Conservation (phyloP, 352 stramenopile species). For the Globisporangium iwayamae region DNA sequence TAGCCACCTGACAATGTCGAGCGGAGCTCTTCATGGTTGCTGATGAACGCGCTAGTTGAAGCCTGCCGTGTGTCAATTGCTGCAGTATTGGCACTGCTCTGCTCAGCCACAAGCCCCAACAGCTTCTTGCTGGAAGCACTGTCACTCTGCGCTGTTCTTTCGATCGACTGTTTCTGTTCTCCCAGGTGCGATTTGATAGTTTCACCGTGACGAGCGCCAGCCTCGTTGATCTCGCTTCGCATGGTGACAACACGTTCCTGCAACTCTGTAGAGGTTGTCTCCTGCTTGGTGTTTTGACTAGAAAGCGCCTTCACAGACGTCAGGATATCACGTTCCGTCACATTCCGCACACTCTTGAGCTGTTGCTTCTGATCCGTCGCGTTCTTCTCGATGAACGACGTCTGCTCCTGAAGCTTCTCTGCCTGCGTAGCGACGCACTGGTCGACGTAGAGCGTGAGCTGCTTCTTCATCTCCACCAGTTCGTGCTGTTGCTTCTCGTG, state of each 20-base stretch:
- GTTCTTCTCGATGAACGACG: constrained; percentile 36
- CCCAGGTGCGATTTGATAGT: constrained; percentile 24
- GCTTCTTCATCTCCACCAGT: constrained; percentile 38
- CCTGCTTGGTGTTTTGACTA: constrained; percentile 29
- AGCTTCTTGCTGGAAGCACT: constrained; percentile 9
- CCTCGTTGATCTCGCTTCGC: constrained; percentile 18
- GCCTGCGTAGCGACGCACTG: constrained; percentile 37
- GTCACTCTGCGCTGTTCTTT: neutral
- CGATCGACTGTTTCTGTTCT: constrained; percentile 16
- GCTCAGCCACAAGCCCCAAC: constrained; percentile 25
- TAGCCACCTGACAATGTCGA: constrained; percentile 23
- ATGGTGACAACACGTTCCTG: constrained; percentile 27
- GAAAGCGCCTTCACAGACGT: constrained; percentile 29
- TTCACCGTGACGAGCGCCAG: constrained; percentile 19
- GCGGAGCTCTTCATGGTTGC: constrained; percentile 26
- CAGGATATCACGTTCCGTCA: constrained; percentile 37
- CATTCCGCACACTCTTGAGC: constrained; percentile 28
- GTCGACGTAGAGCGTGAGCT: constrained; percentile 42
- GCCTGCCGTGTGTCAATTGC: constrained; percentile 19
- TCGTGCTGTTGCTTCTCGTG: constrained; percentile 38
- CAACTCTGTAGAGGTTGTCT: constrained; percentile 23
- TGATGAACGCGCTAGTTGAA: constrained; percentile 25
- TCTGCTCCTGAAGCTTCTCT: constrained; percentile 43
- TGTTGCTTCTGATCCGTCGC: constrained; percentile 32
- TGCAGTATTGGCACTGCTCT: constrained; percentile 18